Conservation (phyloP, 805 yeast genomes). For the Hemisphaericaspora nanyangensis region DNA sequence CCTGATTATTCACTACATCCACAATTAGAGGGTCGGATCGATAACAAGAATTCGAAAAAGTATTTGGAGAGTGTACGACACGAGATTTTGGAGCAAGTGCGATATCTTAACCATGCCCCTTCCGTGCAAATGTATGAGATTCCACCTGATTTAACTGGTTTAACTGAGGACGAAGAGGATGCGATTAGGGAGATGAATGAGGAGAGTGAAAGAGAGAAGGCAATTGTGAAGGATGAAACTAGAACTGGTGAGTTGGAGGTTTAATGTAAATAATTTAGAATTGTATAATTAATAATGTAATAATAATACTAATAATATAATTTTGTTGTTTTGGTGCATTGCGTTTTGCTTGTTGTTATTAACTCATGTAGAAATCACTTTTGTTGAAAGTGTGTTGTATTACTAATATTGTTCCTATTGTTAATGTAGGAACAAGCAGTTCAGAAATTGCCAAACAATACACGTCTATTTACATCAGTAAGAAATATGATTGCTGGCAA, state of each 20-base stretch:
- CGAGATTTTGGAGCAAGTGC: conserved; percentile 73
- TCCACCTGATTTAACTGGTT: conserved; percentile 61
- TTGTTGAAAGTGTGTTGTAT: too few relatives aligned
- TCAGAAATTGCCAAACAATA: too few relatives aligned
- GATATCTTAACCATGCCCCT: conserved; percentile 87
- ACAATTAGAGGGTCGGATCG: conserved; percentile 52
- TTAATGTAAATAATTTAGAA: too few relatives aligned
- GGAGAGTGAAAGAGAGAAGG: conserved; percentile 18
- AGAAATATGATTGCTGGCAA: too few relatives aligned
- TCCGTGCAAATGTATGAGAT: conserved; percentile 88
- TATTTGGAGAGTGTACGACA: conserved; percentile 76
- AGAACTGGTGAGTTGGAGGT: conserved; percentile 4
- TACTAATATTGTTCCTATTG: too few relatives aligned
- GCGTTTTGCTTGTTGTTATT: too few relatives aligned
- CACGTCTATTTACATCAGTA: too few relatives aligned
- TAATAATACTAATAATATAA: too few relatives aligned
- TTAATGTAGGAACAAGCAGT: too few relatives aligned
- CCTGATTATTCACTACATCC: conserved; percentile 93
- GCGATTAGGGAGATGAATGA: conserved; percentile 34
- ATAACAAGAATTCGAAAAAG: conserved; percentile 79
- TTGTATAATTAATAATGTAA: too few relatives aligned
- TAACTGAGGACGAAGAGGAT: conserved; percentile 41
- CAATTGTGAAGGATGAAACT: conserved; percentile 21
- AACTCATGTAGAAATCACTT: too few relatives aligned
- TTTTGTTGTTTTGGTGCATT: too few relatives aligned